phyloP scores from a whole-genome alignment of 106 monocot species.

The Apostasia ramifera region DNA sequence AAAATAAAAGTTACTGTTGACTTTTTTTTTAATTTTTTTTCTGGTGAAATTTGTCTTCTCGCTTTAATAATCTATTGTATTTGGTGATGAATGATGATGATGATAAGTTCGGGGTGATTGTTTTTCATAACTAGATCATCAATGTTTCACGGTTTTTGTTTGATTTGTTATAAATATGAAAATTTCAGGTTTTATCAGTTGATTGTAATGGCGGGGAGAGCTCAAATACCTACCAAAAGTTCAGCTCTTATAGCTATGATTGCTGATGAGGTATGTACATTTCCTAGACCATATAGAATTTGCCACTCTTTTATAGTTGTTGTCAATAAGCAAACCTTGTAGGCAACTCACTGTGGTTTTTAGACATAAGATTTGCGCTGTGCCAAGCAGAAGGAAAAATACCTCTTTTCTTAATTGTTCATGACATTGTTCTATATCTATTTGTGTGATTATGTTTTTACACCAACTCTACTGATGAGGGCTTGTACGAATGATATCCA shows the following conservation, averaged over 20 bases:
- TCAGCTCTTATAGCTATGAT: constrained; percentile 25
- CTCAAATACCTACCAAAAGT: constrained; percentile 9
- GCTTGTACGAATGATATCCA: not conserved
- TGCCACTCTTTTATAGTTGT: not conserved
- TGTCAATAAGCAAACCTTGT: not conserved
- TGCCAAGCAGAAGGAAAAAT: not conserved
- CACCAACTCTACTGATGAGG: no score
- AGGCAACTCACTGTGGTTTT: not conserved
- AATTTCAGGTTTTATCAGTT: no score
- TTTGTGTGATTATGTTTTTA: not conserved
- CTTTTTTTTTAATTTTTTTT: no score
- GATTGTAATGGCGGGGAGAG: constrained; percentile 19
- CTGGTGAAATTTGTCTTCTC: no score
- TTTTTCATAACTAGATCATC: no score
- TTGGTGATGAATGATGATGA: no score
- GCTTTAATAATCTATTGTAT: no score
- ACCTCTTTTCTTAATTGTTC: not conserved
- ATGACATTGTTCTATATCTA: not conserved
- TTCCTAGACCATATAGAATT: not conserved
- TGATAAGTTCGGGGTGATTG: no score
- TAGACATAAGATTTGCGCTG: not conserved
- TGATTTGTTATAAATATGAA: no score
- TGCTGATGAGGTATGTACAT: constrained; percentile 20
- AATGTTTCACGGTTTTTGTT: no score
- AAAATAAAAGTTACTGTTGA: no score